Percentiles rank a stretch among this genome's conserved stretches.
phyloP scores from a whole-genome alignment of 2,329 filamentous ascomycete species.

The Thelonectria discophora region DNA sequence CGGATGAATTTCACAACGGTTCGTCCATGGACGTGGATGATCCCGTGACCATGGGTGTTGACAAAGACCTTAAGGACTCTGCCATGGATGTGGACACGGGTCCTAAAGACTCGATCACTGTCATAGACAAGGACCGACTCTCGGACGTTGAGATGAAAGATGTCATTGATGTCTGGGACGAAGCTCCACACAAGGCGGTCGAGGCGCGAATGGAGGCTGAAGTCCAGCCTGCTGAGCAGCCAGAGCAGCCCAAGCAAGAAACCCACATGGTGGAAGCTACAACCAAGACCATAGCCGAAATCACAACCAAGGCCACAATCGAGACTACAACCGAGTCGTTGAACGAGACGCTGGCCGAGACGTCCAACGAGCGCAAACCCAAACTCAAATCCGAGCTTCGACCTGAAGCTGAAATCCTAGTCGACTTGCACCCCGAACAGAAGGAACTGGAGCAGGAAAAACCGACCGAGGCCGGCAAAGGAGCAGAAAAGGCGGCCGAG shows the following conservation, averaged over 20 bases:
- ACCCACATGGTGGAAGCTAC: background rate
- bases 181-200: background rate
- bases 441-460: background rate
- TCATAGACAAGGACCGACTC: slow-evolving; percentile 18
- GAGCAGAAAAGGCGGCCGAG: background rate
- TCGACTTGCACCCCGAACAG: background rate
- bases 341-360: too few relatives aligned
- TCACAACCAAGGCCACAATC: background rate
- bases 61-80: background rate
- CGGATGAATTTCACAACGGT: background rate
- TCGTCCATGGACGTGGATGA: background rate
- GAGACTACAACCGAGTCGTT: background rate
- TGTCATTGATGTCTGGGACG: slow-evolving; percentile 22
- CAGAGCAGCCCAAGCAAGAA: background rate
- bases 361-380: too few relatives aligned
- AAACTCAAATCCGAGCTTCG: background rate
- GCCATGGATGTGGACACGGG: background rate
- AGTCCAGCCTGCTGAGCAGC: background rate
- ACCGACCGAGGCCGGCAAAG: background rate
- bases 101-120: background rate
- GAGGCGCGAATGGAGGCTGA: slow-evolving; percentile 1
- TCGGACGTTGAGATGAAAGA: slow-evolving; percentile 37
- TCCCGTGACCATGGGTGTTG: background rate
- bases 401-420: background rate
- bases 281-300: too few relatives aligned